Evolutionary conservation across 257 asterid genomes (phyloP), one percentile per base, ranked within the genome.

Genomic region (Perilla frutescens): DNA sequence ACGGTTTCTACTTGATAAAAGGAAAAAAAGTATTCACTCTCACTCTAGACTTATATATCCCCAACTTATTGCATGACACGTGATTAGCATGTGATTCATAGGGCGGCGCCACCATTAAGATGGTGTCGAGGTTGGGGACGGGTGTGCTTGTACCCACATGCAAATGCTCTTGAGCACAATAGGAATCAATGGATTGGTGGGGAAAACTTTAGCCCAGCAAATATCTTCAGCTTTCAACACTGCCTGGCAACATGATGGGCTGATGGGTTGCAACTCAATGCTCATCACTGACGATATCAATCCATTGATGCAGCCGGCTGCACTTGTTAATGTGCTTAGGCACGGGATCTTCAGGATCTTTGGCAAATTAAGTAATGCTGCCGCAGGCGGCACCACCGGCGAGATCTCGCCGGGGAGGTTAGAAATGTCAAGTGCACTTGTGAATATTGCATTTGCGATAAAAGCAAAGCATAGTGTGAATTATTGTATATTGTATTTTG

Each of bases 181-280:
- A 5, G 44, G 64, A 34, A 58, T 58, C 44, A 32, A 34, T 4
- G 64, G 64, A 44, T 58, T 58, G 43, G 65, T 59, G 34, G 65
- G 65, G 9, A 59, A 59, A 59, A 59, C 11, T 13, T 2, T 34
- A 5, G 29, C 12, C 65, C 65, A 59, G 9, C 65, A 59, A 2
- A 0, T 2, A 34, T 59, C 65, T 5, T 58, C 64, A 34, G 12
- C 45, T 36, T 37, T n/a, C 66, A 60, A 36, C 66, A 37, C 47
- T 37, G 47, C 66, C 11, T 59, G 10, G 13, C 45, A 59, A 47
- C 65, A 59, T 6, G 47, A 13, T 6, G 15, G 0, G 29, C 5
- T 36, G 11, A 59, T 13, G 5, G 45, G 12, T 12, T 2, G 29
- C 44, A 36, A 1, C 29, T 59, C 6, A 0, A 59, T 26, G 11